A percentile compares a stretch with the other conserved stretches of the same genome.
phyloP scores from a whole-genome alignment of 345 rosid species.

The Eucalyptus regnans region DNA sequence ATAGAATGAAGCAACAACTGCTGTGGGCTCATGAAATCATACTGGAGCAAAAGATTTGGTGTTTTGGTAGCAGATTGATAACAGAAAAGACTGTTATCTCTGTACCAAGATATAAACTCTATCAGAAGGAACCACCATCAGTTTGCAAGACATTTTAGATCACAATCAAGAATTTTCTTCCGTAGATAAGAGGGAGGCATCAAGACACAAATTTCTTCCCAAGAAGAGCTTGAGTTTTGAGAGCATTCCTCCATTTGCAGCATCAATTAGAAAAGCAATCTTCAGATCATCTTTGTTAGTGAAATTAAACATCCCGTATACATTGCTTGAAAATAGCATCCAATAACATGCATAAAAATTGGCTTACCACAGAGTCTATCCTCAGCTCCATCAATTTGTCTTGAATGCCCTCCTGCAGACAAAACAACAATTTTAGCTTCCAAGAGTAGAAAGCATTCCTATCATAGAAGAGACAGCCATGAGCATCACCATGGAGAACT shows the following conservation, averaged over 20 bases:
- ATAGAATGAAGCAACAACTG: not conserved
- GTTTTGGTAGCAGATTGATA: not conserved
- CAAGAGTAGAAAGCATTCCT: not conserved
- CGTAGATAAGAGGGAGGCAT: not conserved
- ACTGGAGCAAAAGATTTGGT: not conserved
- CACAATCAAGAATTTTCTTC: not conserved
- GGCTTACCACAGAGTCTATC: conserved; percentile 60
- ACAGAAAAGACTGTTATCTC: not conserved
- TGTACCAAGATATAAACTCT: not conserved
- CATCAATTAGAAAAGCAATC: not conserved
- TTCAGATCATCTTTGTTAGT: not conserved
- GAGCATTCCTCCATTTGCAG: not conserved
- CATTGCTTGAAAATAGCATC: not conserved
- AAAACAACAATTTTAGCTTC: not conserved
- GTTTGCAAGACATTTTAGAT: not conserved
- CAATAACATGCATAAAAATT: not conserved
- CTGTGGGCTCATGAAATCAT: not conserved
- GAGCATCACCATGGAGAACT: too few species aligned
- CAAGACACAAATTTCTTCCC: not conserved
- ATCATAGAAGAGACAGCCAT: not conserved
- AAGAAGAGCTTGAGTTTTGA: not conserved
- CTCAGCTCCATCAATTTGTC: conserved; percentile 20
- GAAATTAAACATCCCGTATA: not conserved
- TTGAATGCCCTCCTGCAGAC: conserved; percentile 43
- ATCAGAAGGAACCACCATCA: not conserved